Percentiles rank a stretch among this genome's conserved stretches.
Evolutionary conservation across 2,329 filamentous ascomycete species (phyloP).

Genomic region (Phialemonium atrogriseum): DNA sequence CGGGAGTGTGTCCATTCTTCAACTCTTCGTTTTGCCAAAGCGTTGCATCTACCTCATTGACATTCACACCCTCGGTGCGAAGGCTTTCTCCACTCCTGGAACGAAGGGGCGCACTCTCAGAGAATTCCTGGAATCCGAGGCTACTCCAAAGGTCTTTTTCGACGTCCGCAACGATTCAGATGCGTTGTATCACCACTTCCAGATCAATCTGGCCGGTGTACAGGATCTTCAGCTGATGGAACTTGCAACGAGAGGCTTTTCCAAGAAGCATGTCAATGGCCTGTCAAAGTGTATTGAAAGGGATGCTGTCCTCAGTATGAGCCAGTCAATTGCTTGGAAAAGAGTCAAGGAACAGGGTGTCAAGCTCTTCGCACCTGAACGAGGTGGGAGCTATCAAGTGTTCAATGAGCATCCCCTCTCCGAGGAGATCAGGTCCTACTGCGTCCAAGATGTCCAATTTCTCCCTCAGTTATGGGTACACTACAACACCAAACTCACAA

Average conservation of each 20-base stretch:
- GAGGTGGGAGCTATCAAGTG: conserved; percentile 35
- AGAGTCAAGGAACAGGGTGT: conserved; percentile 25
- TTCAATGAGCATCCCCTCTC: conserved; percentile 38
- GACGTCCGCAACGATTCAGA: conserved; percentile 52
- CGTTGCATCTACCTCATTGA: conserved; percentile 34
- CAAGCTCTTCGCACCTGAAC: conserved; percentile 28
- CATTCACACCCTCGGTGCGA: conserved; percentile 24
- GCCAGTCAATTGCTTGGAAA: conserved; percentile 15
- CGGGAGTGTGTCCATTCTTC: conserved; percentile 8
- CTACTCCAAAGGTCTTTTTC: conserved; percentile 44
- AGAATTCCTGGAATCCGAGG: conserved; percentile 32
- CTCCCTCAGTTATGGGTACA: conserved; percentile 26
- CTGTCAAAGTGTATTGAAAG: conserved; percentile 21
- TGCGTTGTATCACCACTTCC: conserved; percentile 38
- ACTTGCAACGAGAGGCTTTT: conserved; percentile 21
- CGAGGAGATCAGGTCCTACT: conserved; percentile 32
- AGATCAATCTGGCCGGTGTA: conserved; percentile 33
- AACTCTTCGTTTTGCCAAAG: conserved; percentile 3
- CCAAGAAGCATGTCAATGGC: conserved; percentile 12
- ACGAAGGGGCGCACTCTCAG: conserved; percentile 18
- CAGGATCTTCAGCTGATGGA: conserved; percentile 51
- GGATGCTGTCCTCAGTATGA: conserved; percentile 9
- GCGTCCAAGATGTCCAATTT: conserved; percentile 33
- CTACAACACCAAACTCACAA: conserved; percentile 15
- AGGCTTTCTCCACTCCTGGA: conserved; percentile 18